Percentiles rank a stretch among this genome's conserved stretches.
phyloP scores from a whole-genome alignment of 768 basidiomycete species.

The Dendrothele bispora region DNA sequence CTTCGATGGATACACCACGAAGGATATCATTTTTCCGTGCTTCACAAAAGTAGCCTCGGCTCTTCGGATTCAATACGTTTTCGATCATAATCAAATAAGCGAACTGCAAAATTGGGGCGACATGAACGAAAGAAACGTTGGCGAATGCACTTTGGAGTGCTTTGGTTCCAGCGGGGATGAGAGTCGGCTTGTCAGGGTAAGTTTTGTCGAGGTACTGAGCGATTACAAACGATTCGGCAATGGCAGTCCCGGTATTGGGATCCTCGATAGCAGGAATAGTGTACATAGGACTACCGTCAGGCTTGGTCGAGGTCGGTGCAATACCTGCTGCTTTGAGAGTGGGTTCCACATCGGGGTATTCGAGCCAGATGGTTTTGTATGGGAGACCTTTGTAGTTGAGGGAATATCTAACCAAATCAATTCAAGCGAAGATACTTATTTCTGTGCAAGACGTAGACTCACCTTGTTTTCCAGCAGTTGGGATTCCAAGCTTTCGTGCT shows the following conservation, averaged over 20 bases:
- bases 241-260: conserved; percentile 26
- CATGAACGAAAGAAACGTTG: too few species aligned
- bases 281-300: conserved; percentile 29
- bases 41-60: too few species aligned
- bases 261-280: conserved; percentile 47
- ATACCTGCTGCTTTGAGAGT: conserved; percentile 28
- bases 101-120: too few species aligned
- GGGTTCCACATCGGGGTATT: conserved; percentile 38
- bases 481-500: too few species aligned
- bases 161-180: conserved; percentile 32
- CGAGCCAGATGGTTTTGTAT: conserved; percentile 43
- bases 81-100: too few species aligned
- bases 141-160: conserved; percentile 32
- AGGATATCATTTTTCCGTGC: not conserved
- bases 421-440: too few species aligned
- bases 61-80: too few species aligned
- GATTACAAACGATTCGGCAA: conserved; percentile 40
- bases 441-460: too few species aligned
- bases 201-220: conserved; percentile 43
- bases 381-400: conserved; percentile 19
- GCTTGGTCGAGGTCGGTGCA: conserved; percentile 18
- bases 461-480: too few species aligned
- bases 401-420: conserved; percentile 17
- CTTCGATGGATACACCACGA: not conserved
- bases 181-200: conserved; percentile 36